A percentile compares a stretch with the other conserved stretches of the same genome.
Evolutionary conservation across 129 eudicot species (phyloP).

Genomic region (Ambrosia artemisiifolia): DNA sequence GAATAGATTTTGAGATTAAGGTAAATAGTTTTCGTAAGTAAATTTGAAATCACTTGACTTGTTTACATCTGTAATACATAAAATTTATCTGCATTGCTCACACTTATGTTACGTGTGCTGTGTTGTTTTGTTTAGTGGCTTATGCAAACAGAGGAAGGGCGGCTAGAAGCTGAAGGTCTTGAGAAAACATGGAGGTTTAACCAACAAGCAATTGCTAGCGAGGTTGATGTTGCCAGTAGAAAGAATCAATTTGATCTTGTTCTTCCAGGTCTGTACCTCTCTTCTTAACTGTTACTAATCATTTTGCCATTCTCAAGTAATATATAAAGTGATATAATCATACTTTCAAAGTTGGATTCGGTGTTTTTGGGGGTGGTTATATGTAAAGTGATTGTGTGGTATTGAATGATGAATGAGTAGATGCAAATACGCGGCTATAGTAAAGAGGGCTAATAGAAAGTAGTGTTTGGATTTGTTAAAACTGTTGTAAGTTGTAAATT

Average conservation of each 20-base stretch:
- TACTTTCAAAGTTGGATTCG: neutral
- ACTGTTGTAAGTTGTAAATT: too few species aligned
- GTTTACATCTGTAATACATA: neutral
- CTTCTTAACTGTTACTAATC: neutral
- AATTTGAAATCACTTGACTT: neutral
- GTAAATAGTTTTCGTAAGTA: neutral
- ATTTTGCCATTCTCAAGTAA: neutral
- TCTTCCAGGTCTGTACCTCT: constrained; percentile 62
- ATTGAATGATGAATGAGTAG: too few species aligned
- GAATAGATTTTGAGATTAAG: neutral
- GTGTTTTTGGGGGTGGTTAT: neutral
- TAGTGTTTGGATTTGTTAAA: too few species aligned
- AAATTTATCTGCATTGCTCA: neutral
- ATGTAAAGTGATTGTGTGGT: too few species aligned
- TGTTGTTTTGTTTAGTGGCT: constrained; percentile 57
- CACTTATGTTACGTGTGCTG: neutral
- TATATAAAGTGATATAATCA: neutral
- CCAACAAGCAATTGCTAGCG: constrained; percentile 60
- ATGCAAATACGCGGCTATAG: too few species aligned
- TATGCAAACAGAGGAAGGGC: constrained; percentile 84
- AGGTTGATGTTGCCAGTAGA: constrained; percentile 63
- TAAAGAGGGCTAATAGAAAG: too few species aligned
- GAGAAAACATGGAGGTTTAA: constrained; percentile 82
- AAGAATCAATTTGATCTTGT: constrained; percentile 78
- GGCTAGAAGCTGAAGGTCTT: constrained; percentile 72